phyloP scores from a whole-genome alignment of 805 yeast species.

The Wickerhamiella kurtzmanii region DNA sequence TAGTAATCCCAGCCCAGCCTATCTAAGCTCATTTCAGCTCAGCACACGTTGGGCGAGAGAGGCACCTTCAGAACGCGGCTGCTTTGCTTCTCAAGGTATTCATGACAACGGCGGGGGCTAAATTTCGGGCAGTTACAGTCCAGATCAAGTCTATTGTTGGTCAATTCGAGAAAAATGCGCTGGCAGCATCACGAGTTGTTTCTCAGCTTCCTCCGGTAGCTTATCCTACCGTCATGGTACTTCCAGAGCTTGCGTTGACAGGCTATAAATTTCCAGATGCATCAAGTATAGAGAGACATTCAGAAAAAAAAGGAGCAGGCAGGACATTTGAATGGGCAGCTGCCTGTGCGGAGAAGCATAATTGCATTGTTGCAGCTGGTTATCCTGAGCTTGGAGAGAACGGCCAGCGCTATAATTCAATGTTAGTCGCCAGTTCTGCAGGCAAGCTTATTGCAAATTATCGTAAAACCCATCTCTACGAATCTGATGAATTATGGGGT shows the following conservation, averaged over 20 bases:
- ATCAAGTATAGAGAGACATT: conserved; percentile 40
- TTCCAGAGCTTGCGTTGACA: conserved; percentile 76
- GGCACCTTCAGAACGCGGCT: no score
- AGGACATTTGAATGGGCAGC: conserved; percentile 45
- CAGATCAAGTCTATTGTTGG: background rate
- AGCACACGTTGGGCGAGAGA: no score
- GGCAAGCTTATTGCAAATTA: conserved; percentile 56
- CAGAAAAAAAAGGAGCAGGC: conserved; percentile 37
- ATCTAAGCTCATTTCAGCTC: no score
- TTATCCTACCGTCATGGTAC: conserved; percentile 33
- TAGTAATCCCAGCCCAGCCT: no score
- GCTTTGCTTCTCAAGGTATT: no score
- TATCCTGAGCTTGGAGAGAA: conserved; percentile 48
- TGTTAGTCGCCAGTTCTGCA: conserved; percentile 43
- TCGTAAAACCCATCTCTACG: conserved; percentile 62
- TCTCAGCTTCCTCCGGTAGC: background rate
- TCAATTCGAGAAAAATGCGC: background rate
- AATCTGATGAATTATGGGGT: conserved; percentile 68
- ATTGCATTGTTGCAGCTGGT: conserved; percentile 64
- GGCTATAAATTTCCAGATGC: conserved; percentile 57
- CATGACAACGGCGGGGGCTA: background rate
- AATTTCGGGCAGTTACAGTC: background rate
- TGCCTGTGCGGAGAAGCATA: conserved; percentile 34
- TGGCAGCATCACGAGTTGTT: background rate
- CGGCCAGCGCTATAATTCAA: conserved; percentile 48